phyloP scores from a whole-genome alignment of 1,284 basidiomycete genomes.

The Thecaphora thlaspeos region DNA sequence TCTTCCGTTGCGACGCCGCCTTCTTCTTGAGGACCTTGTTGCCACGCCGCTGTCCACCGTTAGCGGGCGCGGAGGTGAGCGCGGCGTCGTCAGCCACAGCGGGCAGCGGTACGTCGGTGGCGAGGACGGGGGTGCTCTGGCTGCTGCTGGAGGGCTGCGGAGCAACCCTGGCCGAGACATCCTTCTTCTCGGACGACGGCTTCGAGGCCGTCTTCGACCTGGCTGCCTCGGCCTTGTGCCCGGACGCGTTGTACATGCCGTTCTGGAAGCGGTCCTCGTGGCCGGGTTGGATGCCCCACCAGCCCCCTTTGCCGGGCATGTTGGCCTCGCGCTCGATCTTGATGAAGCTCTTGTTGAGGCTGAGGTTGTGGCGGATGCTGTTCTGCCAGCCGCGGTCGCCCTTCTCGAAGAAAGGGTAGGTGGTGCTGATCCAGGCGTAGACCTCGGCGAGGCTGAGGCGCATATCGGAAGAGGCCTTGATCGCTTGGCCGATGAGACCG shows the following conservation, averaged over 20 bases:
- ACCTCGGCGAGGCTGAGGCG: conserved; percentile 90
- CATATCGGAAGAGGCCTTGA: conserved; percentile 78
- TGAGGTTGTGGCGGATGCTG: conserved; percentile 87
- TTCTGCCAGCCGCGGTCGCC: conserved; percentile 94
- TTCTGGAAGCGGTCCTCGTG: conserved; percentile 54
- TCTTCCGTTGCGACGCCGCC: conserved; percentile 21
- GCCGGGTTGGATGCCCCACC: conserved; percentile 59
- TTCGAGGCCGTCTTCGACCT: conserved; percentile 1
- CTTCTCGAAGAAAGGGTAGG: conserved; percentile 87
- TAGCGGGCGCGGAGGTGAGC: background rate
- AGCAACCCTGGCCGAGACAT: no score
- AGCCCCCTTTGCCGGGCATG: conserved; percentile 60
- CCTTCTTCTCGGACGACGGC: no score
- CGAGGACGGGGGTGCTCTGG: no score
- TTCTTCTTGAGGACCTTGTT: background rate
- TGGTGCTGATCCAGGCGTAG: conserved; percentile 90
- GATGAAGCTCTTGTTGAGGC: conserved; percentile 77
- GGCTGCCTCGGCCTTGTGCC: conserved; percentile 34
- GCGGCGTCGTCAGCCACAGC: background rate
- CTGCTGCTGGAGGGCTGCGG: no score
- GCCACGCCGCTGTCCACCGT: conserved; percentile 4
- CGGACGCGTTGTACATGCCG: conserved; percentile 42
- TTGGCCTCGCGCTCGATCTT: conserved; percentile 59
- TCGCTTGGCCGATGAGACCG: conserved; percentile 90
- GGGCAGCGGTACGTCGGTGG: background rate